A percentile compares a stretch with the other conserved stretches of the same genome.
Conservation (phyloP, 108 stramenopile genomes). For the Cyclotella choctawhatcheeana region DNA sequence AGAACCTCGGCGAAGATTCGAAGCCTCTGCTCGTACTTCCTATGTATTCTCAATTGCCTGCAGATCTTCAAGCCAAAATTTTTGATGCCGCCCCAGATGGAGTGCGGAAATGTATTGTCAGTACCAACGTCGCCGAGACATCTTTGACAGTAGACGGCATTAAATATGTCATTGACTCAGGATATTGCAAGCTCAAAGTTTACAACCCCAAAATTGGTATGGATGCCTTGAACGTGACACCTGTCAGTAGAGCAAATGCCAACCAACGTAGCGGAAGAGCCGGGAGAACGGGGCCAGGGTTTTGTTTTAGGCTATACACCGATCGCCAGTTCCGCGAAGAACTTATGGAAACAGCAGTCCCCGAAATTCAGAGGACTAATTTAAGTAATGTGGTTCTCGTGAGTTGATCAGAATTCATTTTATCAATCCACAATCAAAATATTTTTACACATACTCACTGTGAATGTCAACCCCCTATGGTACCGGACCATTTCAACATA, state of each 20-base stretch:
- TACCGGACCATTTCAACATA: too few relatives aligned
- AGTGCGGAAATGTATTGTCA: slow-evolving; percentile 96
- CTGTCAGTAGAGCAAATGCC: slow-evolving; percentile 96
- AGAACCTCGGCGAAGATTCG: slow-evolving; percentile 74
- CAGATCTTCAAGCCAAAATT: slow-evolving; percentile 98
- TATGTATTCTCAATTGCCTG: slow-evolving; percentile 99
- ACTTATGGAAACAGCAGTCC: slow-evolving; percentile 94
- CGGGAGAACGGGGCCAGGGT: slow-evolving; percentile 96
- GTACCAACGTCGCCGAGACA: slow-evolving; percentile 99
- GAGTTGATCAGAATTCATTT: too few relatives aligned
- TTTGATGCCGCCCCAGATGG: slow-evolving; percentile 95
- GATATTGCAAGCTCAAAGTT: slow-evolving; percentile 98
- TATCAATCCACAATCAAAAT: too few relatives aligned
- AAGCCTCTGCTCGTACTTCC: slow-evolving; percentile 96
- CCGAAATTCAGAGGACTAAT: slow-evolving; percentile 99
- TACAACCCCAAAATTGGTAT: slow-evolving; percentile 99
- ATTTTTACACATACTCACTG: too few relatives aligned
- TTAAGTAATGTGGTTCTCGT: slow-evolving; percentile 98
- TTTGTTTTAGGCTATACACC: slow-evolving; percentile 97
- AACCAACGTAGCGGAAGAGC: slow-evolving; percentile 97
- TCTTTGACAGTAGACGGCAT: slow-evolving; percentile 98
- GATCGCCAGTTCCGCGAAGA: slow-evolving; percentile 96
- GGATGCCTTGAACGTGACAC: slow-evolving; percentile 97
- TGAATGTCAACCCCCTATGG: too few relatives aligned
- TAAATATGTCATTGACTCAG: slow-evolving; percentile 90